Evolutionary conservation across 2,329 filamentous ascomycete species (phyloP), one percentile per base, ranked within the genome.

Genomic region (Fusarium subtropicale): DNA sequence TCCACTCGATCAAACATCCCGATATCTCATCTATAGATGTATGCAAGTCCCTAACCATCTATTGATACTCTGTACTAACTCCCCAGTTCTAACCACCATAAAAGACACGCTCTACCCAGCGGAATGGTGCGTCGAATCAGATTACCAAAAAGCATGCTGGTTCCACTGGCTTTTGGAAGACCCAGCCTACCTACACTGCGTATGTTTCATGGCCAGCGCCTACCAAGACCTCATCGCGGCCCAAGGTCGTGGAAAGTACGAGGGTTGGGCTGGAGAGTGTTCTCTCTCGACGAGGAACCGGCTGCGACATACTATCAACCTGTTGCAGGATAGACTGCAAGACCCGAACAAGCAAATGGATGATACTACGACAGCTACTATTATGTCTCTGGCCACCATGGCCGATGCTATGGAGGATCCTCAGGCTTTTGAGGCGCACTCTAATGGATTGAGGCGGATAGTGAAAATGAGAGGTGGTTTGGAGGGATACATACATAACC

Each of bases 141-240:
- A 77, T 53, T 24, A 16, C 4, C 59, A 62, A 33, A 75, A 70
- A 7, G 61, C 24, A 30, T 69, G 64, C 34, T 77, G 76, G 74
- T 76, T 75, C 36, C 60, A 70, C n/a, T 77, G 76, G 76, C 60
- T 78, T 8, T 56, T 74, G 3, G 60, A 68, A 34, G 74, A 78
- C 24, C 48, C 65, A 0, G 55, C 70, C 20, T 78, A 76, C 8
- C 55, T 77, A 2, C 70, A 77, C 46, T 66, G 66, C 2, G 26
- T 70, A 4, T 62, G 76, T 13, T 76, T 76, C 47, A 71, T 72
- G 51, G 68, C 72, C 55, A 71, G 69, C 51, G 57, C 70, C 6
- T 63, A 75, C 20, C 59, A 73, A 48, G 73, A 68, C 13, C 39
- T 71, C 5, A 10, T 71, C 8, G 54, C 50, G 54, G 24, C 46